Percentiles rank a stretch among this genome's conserved stretches.
Evolutionary conservation across 306 rosid genomes (phyloP).

Genomic region (Albizia julibrissin): DNA sequence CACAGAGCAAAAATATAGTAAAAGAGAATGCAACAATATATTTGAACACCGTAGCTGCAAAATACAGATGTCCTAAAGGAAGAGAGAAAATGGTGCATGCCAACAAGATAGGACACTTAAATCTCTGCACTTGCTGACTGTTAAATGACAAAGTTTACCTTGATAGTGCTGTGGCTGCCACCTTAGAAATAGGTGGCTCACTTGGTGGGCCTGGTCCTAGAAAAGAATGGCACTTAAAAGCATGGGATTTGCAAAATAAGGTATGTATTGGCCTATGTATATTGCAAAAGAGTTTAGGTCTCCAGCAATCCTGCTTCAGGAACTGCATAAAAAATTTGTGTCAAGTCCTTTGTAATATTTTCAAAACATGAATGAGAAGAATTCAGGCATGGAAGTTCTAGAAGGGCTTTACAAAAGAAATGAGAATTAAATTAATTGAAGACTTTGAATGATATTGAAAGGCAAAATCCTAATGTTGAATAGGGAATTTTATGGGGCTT

Average conservation of each 20-base stretch:
- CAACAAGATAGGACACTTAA: conserved; percentile 20
- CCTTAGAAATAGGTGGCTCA: conserved; percentile 49
- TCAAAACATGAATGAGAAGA: conserved; percentile 29
- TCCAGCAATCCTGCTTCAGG: conserved; percentile 48
- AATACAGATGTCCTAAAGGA: background rate
- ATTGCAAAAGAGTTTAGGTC: conserved; percentile 38
- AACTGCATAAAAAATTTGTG: conserved; percentile 44
- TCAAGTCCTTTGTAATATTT: conserved; percentile 14
- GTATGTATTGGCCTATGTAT: conserved; percentile 47
- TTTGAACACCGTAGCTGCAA: background rate
- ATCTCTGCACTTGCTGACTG: background rate
- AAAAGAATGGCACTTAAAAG: conserved; percentile 70
- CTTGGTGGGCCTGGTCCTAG: conserved; percentile 47
- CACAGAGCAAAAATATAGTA: background rate
- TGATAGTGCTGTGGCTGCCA: conserved; percentile 52
- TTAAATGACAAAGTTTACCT: conserved; percentile 53
- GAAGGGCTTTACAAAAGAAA: background rate
- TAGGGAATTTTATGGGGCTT: background rate
- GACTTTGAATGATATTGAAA: background rate
- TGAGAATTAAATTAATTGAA: background rate
- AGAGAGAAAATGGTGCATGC: background rate
- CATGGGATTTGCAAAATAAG: conserved; percentile 50
- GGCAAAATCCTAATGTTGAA: background rate
- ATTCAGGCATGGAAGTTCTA: conserved; percentile 23
- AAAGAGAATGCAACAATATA: background rate